Conservation (phyloP, 495 filamentous ascomycete genomes). For the Saxophila tyrrhenica region DNA sequence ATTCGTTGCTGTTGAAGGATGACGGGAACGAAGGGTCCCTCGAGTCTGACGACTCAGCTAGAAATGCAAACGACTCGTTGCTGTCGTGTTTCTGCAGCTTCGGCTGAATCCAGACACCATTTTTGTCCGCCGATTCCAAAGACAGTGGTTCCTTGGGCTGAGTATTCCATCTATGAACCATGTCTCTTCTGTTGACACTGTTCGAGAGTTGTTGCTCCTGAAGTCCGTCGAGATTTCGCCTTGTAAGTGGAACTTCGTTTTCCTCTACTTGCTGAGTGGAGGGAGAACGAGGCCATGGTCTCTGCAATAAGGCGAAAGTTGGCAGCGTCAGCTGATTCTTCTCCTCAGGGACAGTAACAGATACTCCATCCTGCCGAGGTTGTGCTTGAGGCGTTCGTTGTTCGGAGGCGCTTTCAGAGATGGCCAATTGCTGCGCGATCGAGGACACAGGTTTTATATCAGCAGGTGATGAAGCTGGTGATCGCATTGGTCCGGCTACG, state of each 20-base stretch:
- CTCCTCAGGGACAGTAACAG: background rate
- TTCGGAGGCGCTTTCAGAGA: constrained; percentile 52
- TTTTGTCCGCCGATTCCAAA: constrained; percentile 16
- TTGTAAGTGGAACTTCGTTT: background rate
- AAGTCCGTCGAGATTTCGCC: background rate
- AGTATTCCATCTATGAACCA: constrained; percentile 19
- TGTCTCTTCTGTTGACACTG: background rate
- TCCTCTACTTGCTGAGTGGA: too few species aligned
- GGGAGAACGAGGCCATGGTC: too few species aligned
- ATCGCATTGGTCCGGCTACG: background rate
- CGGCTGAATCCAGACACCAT: constrained; percentile 28
- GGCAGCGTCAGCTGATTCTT: constrained; percentile 21
- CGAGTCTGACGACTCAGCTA: constrained; percentile 60
- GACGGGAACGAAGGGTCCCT: constrained; percentile 31
- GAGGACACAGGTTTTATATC: background rate
- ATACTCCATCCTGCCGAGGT: constrained; percentile 18
- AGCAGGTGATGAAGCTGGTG: constrained; percentile 5
- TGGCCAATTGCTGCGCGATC: constrained; percentile 23
- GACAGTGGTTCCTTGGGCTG: constrained; percentile 22
- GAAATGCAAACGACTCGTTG: constrained; percentile 70
- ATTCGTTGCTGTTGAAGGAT: constrained; percentile 31
- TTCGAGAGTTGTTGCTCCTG: background rate
- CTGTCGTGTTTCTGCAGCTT: constrained; percentile 56
- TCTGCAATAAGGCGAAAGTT: too few species aligned
- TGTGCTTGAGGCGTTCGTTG: constrained; percentile 55